These are phyloP conservation scores for Syncephalastrum monosporum DNA, from an alignment of 371 early-diverging fungal species.

Conservation along the genomic window DNA sequence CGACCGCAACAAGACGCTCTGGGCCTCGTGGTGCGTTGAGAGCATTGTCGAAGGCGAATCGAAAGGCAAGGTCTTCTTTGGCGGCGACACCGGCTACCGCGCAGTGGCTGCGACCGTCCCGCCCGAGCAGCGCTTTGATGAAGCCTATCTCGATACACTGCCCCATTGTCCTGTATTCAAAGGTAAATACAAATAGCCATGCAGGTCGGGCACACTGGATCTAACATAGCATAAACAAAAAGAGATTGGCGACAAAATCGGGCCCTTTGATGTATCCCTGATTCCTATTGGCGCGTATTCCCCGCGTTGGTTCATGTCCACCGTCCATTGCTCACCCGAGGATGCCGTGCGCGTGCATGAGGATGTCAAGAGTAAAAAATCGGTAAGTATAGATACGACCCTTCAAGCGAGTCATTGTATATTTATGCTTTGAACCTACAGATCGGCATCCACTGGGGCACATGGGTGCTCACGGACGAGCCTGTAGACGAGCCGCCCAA, in stretches of 20 bases:
- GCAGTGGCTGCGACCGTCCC: conserved; percentile 31
- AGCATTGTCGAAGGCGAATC: conserved; percentile 32
- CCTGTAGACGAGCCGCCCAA: conserved; percentile 56
- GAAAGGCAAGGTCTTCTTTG: conserved; percentile 63
- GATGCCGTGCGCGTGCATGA: conserved; percentile 77
- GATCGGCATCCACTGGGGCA: conserved; percentile 45
- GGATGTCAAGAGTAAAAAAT: conserved; percentile 63
- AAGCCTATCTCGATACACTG: conserved; percentile 36
- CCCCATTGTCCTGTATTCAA: conserved; percentile 80
- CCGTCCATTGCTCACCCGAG: conserved; percentile 74
- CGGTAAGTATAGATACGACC: conserved; percentile 66
- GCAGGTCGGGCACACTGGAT: too few relatives aligned
- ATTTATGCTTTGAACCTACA: not conserved
- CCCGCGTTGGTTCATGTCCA: conserved; percentile 70
- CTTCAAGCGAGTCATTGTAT: conserved; percentile 10
- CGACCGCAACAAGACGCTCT: conserved; percentile 72
- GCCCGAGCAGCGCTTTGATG: conserved; percentile 26
- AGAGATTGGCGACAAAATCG: conserved; percentile 70
- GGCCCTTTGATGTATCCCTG: conserved; percentile 70
- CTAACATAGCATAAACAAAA: not conserved
- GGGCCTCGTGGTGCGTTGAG: conserved; percentile 70
- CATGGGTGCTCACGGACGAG: conserved; percentile 56
- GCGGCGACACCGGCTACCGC: conserved; percentile 78
- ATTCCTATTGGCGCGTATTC: conserved; percentile 85
- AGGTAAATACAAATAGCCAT: conserved; percentile 22